Evolutionary conservation across 164 flowering plant species (phyloP).

Genomic region (Magnolia changhungtana): DNA sequence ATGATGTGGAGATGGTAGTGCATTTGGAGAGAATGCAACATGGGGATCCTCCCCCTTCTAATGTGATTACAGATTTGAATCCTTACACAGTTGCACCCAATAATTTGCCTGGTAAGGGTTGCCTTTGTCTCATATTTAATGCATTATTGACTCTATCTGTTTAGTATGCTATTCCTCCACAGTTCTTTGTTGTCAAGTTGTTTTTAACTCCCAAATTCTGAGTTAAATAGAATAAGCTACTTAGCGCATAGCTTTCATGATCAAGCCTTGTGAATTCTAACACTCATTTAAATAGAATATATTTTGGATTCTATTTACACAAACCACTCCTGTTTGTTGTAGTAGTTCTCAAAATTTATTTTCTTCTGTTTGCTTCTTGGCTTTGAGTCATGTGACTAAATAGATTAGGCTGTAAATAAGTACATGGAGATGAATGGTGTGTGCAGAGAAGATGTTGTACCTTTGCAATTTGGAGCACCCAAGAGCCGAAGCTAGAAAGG

Average conservation of each 20-base stretch:
- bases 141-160: neutral
- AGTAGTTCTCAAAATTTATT: no score
- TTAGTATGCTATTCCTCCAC: neutral
- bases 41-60: slow-evolving; percentile 36
- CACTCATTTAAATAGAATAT: no score
- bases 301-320: neutral
- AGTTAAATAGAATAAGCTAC: neutral
- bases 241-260: neutral
- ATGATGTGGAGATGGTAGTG: slow-evolving; percentile 25
- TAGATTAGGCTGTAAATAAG: neutral
- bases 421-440: slow-evolving; percentile 3
- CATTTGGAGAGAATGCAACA: slow-evolving; percentile 12
- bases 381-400: neutral
- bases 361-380: neutral
- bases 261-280: neutral
- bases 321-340: neutral
- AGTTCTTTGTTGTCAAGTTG: neutral
- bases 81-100: slow-evolving; percentile 32
- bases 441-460: slow-evolving; percentile 48
- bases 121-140: neutral
- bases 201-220: neutral
- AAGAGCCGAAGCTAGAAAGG: slow-evolving; percentile 10
- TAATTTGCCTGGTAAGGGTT: slow-evolving; percentile 39
- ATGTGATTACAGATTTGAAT: slow-evolving; percentile 34
- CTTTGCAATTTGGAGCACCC: slow-evolving; percentile 20